Evolutionary conservation across 768 basidiomycete genomes (phyloP), one percentile per base, ranked within the genome.

Genomic region (Mycena maculata): DNA sequence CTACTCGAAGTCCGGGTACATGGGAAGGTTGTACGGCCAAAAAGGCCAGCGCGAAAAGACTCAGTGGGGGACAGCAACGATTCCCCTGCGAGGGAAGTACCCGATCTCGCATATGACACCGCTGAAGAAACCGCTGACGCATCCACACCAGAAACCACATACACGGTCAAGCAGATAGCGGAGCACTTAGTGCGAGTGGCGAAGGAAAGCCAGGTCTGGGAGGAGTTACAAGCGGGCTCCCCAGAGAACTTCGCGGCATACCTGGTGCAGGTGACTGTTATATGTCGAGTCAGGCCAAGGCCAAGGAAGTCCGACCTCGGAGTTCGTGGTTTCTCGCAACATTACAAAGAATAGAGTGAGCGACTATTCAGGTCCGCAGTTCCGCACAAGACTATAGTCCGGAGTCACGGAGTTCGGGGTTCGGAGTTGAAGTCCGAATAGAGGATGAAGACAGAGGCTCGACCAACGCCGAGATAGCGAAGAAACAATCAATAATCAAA

Each of bases 91-190:
- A 60, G 58, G 58, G 58, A 28, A 60, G 58, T 49, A 48, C 45
- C 44, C 36, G n/a, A 49, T 42, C 58, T 79, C 2, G 78, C 79
- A 0, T 7, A n/a, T 9, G 1, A 78, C 80, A 28, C 52, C 81
- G 0, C 60, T 71, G 0, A 52, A 10, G 73, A 70, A 0, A 65
- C 82, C 22, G 47, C 58, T 60, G 47, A 60, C 58, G 18, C 45
- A 25, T 11, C 45, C 33, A 45, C 16, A 18, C 31, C 58, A 60
- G 58, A 49, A n/a, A 20, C n/a, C 22, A 15, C 13, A 13, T 45
- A 57, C 30, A 57, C 56, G 30, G 56, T 45, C 4, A 30, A 57
- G 22, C 42, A 57, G 56, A 30, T 44, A 1, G 30, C 30, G 11
- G 42, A 57, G 30, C 42, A 57, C n/a, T 23, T 45, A 22, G 5